Conservation (phyloP, 2,329 filamentous ascomycete genomes). For the Onygenales sp. region DNA sequence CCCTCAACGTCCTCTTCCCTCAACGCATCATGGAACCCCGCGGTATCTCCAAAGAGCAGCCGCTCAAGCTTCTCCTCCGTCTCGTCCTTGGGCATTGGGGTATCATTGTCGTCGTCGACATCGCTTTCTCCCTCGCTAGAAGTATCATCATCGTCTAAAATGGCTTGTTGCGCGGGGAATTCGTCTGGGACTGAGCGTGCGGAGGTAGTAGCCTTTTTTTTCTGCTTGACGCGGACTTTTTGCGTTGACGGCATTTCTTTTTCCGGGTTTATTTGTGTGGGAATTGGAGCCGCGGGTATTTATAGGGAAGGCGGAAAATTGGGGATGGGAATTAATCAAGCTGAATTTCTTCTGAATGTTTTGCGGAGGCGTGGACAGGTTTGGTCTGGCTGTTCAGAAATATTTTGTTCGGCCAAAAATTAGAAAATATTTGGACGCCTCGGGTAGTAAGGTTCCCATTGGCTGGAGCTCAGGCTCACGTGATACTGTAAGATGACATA, state of each 20-base stretch:
- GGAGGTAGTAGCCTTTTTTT: background rate
- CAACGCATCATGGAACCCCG: slow-evolving; percentile 69
- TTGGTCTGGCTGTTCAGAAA: background rate
- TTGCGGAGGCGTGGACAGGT: background rate
- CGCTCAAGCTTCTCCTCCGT: slow-evolving; percentile 79
- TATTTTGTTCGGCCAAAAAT: no score
- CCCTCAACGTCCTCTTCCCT: slow-evolving; percentile 44
- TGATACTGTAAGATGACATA: no score
- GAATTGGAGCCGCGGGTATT: no score
- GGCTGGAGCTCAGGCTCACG: no score
- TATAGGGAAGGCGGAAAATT: no score
- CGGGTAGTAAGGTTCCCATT: no score
- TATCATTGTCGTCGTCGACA: slow-evolving; percentile 13
- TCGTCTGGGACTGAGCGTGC: no score
- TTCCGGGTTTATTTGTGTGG: background rate
- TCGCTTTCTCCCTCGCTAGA: slow-evolving; percentile 19
- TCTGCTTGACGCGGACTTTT: background rate
- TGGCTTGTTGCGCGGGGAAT: background rate
- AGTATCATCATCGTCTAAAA: slow-evolving; percentile 14
- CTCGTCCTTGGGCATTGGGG: slow-evolving; percentile 53
- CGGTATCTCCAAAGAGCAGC: slow-evolving; percentile 77
- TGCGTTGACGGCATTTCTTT: background rate
- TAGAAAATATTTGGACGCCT: no score
- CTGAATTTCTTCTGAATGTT: no score
- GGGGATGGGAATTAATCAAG: no score